Percentiles rank a stretch among this genome's conserved stretches.
These are phyloP conservation scores for Hyphopichia burtonii DNA, from an alignment of 1,139 yeast species.

Conservation along the genomic window DNA sequence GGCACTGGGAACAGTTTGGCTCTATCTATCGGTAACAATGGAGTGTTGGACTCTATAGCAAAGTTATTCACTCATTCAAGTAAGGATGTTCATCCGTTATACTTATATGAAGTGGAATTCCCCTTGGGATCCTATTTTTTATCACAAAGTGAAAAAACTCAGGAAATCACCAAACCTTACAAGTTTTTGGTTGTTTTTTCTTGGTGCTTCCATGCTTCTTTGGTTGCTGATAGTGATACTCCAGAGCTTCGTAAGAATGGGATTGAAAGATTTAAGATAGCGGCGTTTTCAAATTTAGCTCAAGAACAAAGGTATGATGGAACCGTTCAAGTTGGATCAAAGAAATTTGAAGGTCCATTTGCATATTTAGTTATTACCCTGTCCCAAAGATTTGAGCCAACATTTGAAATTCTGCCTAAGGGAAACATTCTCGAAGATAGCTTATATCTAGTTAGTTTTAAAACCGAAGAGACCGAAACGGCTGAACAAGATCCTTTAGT, in stretches of 20 bases:
- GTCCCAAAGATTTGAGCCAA: constrained; percentile 62
- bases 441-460: constrained; percentile 57
- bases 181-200: constrained; percentile 69
- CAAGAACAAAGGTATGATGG: constrained; percentile 54
- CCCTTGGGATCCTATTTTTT: constrained; percentile 44
- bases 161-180: constrained; percentile 21
- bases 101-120: constrained; percentile 53
- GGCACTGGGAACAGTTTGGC: constrained; percentile 90
- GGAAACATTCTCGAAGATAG: constrained; percentile 52
- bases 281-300: constrained; percentile 57
- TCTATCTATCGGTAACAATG: constrained; percentile 51
- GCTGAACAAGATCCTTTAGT: not conserved
- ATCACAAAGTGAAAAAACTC: constrained; percentile 18
- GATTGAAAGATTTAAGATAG: constrained; percentile 62
- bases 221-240: constrained; percentile 77
- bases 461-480: constrained; percentile 26
- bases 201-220: constrained; percentile 83
- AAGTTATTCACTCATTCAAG: constrained; percentile 33
- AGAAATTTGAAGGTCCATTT: constrained; percentile 39
- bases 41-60: constrained; percentile 39
- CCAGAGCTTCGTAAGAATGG: constrained; percentile 68
- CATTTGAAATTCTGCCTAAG: constrained; percentile 70
- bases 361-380: constrained; percentile 70
- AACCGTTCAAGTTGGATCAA: constrained; percentile 15
- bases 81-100: constrained; percentile 34